phyloP scores from a whole-genome alignment of 106 monocot genomes.

The Phalaenopsis equestris region DNA sequence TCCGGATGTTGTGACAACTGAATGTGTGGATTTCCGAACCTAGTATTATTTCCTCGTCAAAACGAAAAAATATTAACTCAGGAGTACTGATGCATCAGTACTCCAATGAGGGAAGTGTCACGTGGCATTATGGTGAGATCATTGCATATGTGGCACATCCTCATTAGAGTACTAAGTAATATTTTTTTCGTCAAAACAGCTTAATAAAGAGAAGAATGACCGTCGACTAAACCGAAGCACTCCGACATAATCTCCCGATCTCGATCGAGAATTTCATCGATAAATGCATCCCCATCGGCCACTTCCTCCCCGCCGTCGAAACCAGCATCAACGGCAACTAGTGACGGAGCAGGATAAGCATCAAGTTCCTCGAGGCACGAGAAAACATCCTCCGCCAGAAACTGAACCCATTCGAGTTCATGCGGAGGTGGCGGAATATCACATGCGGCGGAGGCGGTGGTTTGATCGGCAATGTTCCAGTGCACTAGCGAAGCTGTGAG shows the following conservation, averaged over 20 bases:
- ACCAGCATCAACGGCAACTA: not conserved
- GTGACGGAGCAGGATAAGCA: not conserved
- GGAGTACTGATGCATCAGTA: too few species aligned
- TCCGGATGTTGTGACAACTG: too few species aligned
- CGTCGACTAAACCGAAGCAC: constrained; percentile 8
- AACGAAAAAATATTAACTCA: too few species aligned
- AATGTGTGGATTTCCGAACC: too few species aligned
- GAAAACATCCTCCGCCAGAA: constrained; percentile 30
- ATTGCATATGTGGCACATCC: too few species aligned
- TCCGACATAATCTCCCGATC: constrained; percentile 33
- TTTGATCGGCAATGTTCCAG: not conserved
- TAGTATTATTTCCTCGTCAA: too few species aligned
- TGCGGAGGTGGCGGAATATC: not conserved
- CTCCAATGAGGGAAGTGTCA: too few species aligned
- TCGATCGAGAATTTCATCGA: constrained; percentile 45
- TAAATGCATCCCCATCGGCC: constrained; percentile 21
- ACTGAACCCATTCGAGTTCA: constrained; percentile 47
- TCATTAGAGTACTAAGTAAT: too few species aligned
- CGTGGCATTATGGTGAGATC: too few species aligned
- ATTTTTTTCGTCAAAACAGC: too few species aligned
- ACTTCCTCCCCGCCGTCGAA: constrained; percentile 7
- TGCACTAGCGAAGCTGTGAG: constrained; percentile 6
- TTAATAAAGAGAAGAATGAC: not conserved
- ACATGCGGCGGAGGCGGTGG: not conserved
- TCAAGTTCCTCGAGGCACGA: not conserved